Evolutionary conservation across 148 eudicot genomes (phyloP).

Genomic region (Tetragonia tetragonoides): DNA sequence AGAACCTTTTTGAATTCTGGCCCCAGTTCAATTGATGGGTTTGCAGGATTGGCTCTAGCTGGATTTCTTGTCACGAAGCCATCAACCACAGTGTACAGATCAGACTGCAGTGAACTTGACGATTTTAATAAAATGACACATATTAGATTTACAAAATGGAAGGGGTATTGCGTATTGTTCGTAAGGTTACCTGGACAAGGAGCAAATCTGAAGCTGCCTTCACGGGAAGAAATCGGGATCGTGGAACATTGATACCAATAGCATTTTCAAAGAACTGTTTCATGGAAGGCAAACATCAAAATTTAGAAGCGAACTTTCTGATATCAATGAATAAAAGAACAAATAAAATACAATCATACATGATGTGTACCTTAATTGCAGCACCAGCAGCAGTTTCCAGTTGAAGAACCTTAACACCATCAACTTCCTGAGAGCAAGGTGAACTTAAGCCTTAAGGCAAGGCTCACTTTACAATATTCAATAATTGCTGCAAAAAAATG

Average conservation of each 20-base stretch:
- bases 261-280: slow-evolving; percentile 80
- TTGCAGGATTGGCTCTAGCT: slow-evolving; percentile 73
- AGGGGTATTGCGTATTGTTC: not conserved
- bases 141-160: not conserved
- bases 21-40: slow-evolving; percentile 95
- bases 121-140: slow-evolving; percentile 7
- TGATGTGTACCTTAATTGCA: slow-evolving; percentile 72
- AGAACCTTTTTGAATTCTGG: slow-evolving; percentile 94
- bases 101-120: slow-evolving; percentile 56
- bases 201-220: slow-evolving; percentile 97
- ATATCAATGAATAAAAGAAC: not conserved
- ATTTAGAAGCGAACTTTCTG: not conserved
- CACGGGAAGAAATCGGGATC: slow-evolving; percentile 98
- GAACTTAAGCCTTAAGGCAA: slow-evolving; percentile 3
- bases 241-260: slow-evolving; percentile 88
- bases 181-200: slow-evolving; percentile 80
- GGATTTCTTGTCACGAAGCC: slow-evolving; percentile 76
- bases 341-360: not conserved
- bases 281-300: slow-evolving; percentile 6
- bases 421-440: slow-evolving; percentile 70
- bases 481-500: not conserved
- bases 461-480: not conserved
- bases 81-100: slow-evolving; percentile 79
- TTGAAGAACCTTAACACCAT: slow-evolving; percentile 94
- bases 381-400: slow-evolving; percentile 99